Percentiles rank a stretch among this genome's conserved stretches.
phyloP scores from a whole-genome alignment of 177 flowering plant genomes.

The Telopea speciosissima region DNA sequence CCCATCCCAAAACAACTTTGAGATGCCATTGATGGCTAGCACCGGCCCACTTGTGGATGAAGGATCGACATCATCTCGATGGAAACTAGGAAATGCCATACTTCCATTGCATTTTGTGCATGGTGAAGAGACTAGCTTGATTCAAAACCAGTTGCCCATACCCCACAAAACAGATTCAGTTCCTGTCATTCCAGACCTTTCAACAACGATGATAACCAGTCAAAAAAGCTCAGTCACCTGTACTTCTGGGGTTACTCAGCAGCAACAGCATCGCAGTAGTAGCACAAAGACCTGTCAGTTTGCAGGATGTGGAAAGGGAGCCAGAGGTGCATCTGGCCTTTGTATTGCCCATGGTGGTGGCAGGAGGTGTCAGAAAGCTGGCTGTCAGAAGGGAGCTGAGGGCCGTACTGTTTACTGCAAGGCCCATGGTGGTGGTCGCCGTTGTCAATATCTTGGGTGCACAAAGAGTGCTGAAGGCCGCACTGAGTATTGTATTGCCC shows the following conservation, averaged over 20 bases:
- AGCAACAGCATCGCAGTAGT: conserved; percentile 38
- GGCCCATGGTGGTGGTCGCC: conserved; percentile 98
- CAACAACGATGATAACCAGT: conserved; percentile 44
- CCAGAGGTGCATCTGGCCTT: conserved; percentile 96
- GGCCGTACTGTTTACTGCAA: conserved; percentile 98
- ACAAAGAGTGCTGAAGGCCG: conserved; percentile 99
- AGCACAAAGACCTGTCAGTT: conserved; percentile 76
- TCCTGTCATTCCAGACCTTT: conserved; percentile 33
- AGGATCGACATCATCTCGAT: conserved; percentile 38
- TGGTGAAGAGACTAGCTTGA: conserved; percentile 16
- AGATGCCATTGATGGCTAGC: conserved; percentile 18
- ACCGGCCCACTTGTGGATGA: conserved; percentile 31
- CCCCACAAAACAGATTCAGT: conserved; percentile 19
- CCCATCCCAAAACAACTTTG: conserved; percentile 14
- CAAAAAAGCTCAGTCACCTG: conserved; percentile 81
- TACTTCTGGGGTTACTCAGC: conserved; percentile 61
- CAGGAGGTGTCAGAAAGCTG: conserved; percentile 74
- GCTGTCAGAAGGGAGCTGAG: conserved; percentile 95
- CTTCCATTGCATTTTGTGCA: conserved; percentile 21
- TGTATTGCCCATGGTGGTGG: conserved; percentile 99
- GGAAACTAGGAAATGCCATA: conserved; percentile 23
- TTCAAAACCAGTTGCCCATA: conserved; percentile 20
- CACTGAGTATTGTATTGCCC: conserved; percentile 92
- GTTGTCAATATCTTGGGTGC: conserved; percentile 89
- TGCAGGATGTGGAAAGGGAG: conserved; percentile 89